phyloP scores from a whole-genome alignment of 129 eudicot genomes.

The Flaveria robusta region DNA sequence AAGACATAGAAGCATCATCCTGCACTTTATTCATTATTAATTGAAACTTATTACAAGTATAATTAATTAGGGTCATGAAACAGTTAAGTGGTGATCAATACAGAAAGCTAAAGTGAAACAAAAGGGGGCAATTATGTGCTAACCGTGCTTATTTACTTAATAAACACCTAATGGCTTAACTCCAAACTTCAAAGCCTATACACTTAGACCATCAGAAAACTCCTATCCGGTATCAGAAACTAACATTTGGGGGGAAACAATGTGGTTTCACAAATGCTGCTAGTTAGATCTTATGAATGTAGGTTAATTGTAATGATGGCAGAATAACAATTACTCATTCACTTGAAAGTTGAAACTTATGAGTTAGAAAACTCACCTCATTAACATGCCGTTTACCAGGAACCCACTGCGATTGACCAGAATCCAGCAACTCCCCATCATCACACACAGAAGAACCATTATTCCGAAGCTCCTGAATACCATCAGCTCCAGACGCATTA shows the following conservation, averaged over 20 bases:
- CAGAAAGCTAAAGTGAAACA: slow-evolving; percentile 7
- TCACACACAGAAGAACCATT: slow-evolving; percentile 14
- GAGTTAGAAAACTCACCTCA: slow-evolving; percentile 49
- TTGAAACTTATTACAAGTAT: neutral
- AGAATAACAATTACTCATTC: neutral
- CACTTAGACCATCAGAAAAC: slow-evolving; percentile 7
- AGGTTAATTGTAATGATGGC: neutral
- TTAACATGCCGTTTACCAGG: slow-evolving; percentile 68
- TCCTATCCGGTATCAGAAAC: neutral
- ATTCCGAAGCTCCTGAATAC: slow-evolving; percentile 33
- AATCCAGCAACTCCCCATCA: slow-evolving; percentile 41
- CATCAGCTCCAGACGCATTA: slow-evolving; percentile 50
- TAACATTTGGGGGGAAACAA: neutral
- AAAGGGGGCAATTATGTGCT: neutral
- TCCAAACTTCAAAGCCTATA: neutral
- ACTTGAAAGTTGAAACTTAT: too few species aligned
- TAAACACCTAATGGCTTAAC: neutral
- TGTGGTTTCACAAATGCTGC: neutral
- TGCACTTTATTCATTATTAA: slow-evolving; percentile 49
- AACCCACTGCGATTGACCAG: slow-evolving; percentile 50
- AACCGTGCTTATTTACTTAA: neutral
- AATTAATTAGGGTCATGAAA: neutral
- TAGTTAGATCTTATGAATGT: neutral
- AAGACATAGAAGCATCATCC: slow-evolving; percentile 93
- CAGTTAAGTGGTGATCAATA: neutral